These are phyloP conservation scores for Plasmopara muralis DNA, from an alignment of 352 stramenopile species.

Conservation along the genomic window DNA sequence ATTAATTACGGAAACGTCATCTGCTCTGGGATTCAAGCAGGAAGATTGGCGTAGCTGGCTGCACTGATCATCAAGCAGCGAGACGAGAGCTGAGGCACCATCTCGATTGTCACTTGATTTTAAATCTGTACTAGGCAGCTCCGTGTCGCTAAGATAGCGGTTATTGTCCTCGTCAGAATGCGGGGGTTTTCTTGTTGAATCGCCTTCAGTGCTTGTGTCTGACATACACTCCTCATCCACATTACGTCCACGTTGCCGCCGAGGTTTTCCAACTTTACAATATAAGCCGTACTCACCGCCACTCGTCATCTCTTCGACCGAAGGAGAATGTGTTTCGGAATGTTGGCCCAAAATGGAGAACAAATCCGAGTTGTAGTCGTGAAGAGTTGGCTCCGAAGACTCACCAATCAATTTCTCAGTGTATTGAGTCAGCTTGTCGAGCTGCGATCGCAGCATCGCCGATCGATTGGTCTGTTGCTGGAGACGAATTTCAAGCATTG, in stretches of 20 bases:
- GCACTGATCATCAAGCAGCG: constrained; percentile 27
- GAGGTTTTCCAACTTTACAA: constrained; percentile 35
- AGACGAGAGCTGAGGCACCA: constrained; percentile 17
- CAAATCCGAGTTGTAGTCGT: constrained; percentile 44
- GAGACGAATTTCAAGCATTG: constrained; percentile 54
- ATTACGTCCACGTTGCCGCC: constrained; percentile 24
- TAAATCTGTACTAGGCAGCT: constrained; percentile 26
- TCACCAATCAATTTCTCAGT: constrained; percentile 55
- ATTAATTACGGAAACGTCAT: constrained; percentile 17
- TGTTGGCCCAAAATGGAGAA: constrained; percentile 45
- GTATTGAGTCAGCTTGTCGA: constrained; percentile 69
- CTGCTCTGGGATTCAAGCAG: constrained; percentile 12
- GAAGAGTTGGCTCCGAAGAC: constrained; percentile 43
- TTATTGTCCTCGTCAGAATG: constrained; percentile 29
- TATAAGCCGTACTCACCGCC: constrained; percentile 34
- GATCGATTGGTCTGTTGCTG: constrained; percentile 59
- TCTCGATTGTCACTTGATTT: constrained; percentile 12
- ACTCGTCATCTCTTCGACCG: constrained; percentile 29
- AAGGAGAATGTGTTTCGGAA: constrained; percentile 33
- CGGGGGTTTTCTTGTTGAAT: constrained; percentile 26
- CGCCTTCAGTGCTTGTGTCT: constrained; percentile 43
- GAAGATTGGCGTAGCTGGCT: constrained; percentile 25
- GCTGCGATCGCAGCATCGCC: constrained; percentile 52
- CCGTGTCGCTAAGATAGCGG: constrained; percentile 20
- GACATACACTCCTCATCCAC: constrained; percentile 57